phyloP scores from a whole-genome alignment of 768 basidiomycete genomes.

The Leccinum incarnatum region DNA sequence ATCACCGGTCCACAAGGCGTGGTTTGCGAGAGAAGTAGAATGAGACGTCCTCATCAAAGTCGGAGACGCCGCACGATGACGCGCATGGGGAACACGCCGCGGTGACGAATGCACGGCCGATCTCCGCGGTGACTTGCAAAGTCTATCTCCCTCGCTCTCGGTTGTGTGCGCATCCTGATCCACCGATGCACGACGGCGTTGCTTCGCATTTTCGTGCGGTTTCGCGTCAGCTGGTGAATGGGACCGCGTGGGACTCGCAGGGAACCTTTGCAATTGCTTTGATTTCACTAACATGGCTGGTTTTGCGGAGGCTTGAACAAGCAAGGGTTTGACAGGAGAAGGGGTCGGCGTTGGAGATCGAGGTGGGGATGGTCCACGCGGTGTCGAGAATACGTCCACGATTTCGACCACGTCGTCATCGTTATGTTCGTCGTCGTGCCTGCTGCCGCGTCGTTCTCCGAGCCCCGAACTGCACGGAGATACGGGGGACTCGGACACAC shows the following conservation, averaged over 20 bases:
- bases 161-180: slow-evolving; percentile 3
- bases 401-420: slow-evolving; percentile 6
- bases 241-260: slow-evolving; percentile 11
- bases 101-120: slow-evolving; percentile 25
- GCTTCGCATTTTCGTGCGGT: not conserved
- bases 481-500: not conserved
- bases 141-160: slow-evolving; percentile 1
- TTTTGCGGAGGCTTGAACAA: not conserved
- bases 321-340: slow-evolving; percentile 1
- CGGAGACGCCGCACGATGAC: slow-evolving; percentile 13
- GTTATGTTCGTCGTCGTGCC: not conserved
- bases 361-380: slow-evolving; percentile 19
- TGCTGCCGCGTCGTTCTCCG: not conserved
- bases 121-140: slow-evolving; percentile 27
- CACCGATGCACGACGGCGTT: not conserved
- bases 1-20: not conserved
- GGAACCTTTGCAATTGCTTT: slow-evolving; percentile 2
- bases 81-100: slow-evolving; percentile 5
- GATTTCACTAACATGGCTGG: not conserved
- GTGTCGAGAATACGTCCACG: slow-evolving; percentile 23
- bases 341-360: slow-evolving; percentile 22
- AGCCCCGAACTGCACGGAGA: not conserved
- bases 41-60: not conserved
- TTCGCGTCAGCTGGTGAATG: not conserved
- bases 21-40: not conserved